phyloP scores from a whole-genome alignment of 1,284 basidiomycete species.

The Apiotrichum mycotoxinovorans region DNA sequence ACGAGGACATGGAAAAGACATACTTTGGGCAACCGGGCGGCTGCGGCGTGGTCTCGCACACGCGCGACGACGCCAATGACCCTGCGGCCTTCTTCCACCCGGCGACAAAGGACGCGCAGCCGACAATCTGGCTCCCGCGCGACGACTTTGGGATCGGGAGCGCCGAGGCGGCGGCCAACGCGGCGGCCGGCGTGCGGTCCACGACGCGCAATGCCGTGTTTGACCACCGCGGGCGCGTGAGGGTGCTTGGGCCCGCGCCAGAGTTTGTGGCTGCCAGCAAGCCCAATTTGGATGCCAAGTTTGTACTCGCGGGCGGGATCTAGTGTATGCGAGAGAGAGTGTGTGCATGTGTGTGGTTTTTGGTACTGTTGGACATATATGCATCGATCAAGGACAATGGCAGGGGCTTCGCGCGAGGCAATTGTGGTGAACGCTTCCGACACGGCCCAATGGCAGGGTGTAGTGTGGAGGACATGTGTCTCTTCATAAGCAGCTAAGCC shows the following conservation, averaged over 20 bases:
- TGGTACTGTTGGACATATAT: too few relatives aligned
- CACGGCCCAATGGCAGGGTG: too few relatives aligned
- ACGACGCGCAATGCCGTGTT: slow-evolving; percentile 60
- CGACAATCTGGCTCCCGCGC: slow-evolving; percentile 72
- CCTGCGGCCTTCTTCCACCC: slow-evolving; percentile 68
- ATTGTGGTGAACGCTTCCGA: too few relatives aligned
- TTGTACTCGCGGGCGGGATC: too few relatives aligned
- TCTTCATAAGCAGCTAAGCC: too few relatives aligned
- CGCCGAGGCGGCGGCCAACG: slow-evolving; percentile 62
- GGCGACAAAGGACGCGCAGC: slow-evolving; percentile 67
- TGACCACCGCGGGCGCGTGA: slow-evolving; percentile 51
- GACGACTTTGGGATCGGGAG: slow-evolving; percentile 65
- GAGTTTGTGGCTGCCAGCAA: slow-evolving; percentile 10
- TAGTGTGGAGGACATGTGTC: too few relatives aligned
- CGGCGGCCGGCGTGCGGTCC: slow-evolving; percentile 59
- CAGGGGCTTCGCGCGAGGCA: too few relatives aligned
- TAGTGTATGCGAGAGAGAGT: too few relatives aligned
- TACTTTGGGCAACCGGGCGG: slow-evolving; percentile 46
- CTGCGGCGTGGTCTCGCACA: slow-evolving; percentile 27
- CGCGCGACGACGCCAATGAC: slow-evolving; percentile 29
- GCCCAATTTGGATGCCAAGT: too few relatives aligned
- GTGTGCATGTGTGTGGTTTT: too few relatives aligned
- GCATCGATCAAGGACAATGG: too few relatives aligned
- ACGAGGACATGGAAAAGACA: slow-evolving; percentile 24
- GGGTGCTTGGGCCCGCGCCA: slow-evolving; percentile 51